phyloP scores from a whole-genome alignment of 352 stramenopile genomes.

The Globisporangium paddicum region DNA sequence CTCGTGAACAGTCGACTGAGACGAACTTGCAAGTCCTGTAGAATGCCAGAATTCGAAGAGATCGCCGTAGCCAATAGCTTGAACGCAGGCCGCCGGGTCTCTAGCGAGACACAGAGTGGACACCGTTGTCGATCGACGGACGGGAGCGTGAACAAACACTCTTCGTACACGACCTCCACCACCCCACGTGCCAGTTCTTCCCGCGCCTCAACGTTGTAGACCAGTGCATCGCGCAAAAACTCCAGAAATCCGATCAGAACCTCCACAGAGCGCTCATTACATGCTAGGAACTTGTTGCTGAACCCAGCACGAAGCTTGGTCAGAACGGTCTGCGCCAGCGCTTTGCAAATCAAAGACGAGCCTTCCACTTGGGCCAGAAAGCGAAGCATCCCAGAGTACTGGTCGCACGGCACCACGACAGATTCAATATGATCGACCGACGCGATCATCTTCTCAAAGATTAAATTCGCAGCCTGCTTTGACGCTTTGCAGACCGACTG shows the following conservation, averaged over 20 bases:
- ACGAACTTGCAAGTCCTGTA: slow-evolving; percentile 53
- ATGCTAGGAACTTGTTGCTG: slow-evolving; percentile 75
- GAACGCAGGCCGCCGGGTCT: slow-evolving; percentile 77
- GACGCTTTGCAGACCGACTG: slow-evolving; percentile 65
- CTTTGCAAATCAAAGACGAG: slow-evolving; percentile 40
- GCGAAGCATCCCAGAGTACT: slow-evolving; percentile 67
- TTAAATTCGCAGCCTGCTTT: slow-evolving; percentile 27
- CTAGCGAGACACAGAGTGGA: slow-evolving; percentile 68
- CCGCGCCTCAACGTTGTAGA: slow-evolving; percentile 45
- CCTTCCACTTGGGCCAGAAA: slow-evolving; percentile 64
- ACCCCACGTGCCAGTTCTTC: slow-evolving; percentile 53
- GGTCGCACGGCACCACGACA: slow-evolving; percentile 52
- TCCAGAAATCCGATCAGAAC: slow-evolving; percentile 75
- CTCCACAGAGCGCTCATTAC: slow-evolving; percentile 61
- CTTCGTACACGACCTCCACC: slow-evolving; percentile 79
- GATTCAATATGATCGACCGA: slow-evolving; percentile 64
- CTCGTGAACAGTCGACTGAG: slow-evolving; percentile 59
- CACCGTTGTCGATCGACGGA: slow-evolving; percentile 53
- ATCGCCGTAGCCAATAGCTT: slow-evolving; percentile 79
- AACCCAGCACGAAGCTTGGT: slow-evolving; percentile 65
- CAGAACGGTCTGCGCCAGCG: slow-evolving; percentile 45
- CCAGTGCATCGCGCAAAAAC: slow-evolving; percentile 67
- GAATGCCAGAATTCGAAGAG: slow-evolving; percentile 52
- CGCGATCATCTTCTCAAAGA: slow-evolving; percentile 68
- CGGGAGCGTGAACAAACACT: slow-evolving; percentile 82